Evolutionary conservation across 1,284 basidiomycete species (phyloP), one percentile per base, ranked within the genome.

Genomic region (Pseudozyma tsukubaensis): DNA sequence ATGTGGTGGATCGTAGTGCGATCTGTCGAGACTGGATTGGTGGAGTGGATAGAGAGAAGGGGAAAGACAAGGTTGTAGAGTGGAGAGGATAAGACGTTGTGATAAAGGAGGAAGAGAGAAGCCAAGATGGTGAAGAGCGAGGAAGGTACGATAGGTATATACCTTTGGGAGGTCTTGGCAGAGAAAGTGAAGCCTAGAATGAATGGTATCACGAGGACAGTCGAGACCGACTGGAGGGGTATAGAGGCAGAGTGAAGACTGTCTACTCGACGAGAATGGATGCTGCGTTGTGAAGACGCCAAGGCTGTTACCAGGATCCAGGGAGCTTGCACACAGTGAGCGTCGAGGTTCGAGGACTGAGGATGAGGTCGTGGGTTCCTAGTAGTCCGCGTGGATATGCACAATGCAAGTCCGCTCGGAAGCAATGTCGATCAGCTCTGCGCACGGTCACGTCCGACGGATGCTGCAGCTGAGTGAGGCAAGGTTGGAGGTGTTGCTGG

Each of bases 381-480:
- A 40, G 35, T 24, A 39, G 34, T 29, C 34, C 37, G 53, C 53
- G 44, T 53, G 59, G 49, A 47, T 54, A 52, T 59, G 56, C 60
- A 63, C 51, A 37, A 34, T 42, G 19, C 24, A 69, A 35, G 59
- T 69, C 66, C 66, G 66, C 66, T 69, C 66, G 66, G 66, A 69
- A 69, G 66, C 66, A 69, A 69, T 69, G 66, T 69, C 66, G 66
- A 69, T 69, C 66, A 52, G 24, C 32, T 18, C 39, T 55, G 57
- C 52, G 53, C 56, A 36, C 29, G 42, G 55, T 14, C 36, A 50
- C 48, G 66, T 56, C 66, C 48, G 56, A 55, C 39, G 50, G 35
- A 19, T 8, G 52, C 32, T 42, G 52, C 52, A 48, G 48, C 12
- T 44, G 52, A 52, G 45, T 43, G 29, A 21, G 21, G 29, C 35